phyloP scores from a whole-genome alignment of 805 yeast species.

The Spathaspora passalidarum region DNA sequence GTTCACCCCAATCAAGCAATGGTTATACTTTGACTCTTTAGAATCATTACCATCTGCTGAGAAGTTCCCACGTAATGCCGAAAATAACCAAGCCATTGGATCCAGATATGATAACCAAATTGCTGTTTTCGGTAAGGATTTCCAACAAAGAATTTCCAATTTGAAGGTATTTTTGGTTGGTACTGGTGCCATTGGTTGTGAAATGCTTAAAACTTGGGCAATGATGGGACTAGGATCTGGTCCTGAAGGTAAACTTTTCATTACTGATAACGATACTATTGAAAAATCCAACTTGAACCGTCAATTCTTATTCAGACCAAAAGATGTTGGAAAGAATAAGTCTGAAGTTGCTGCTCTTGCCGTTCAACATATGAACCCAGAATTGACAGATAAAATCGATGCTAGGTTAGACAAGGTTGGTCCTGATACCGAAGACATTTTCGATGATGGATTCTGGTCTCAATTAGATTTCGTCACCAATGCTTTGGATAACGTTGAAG shows the following conservation, averaged over 20 bases:
- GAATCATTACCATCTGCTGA: conserved; percentile 77
- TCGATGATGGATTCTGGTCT: conserved; percentile 83
- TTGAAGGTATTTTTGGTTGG: conserved; percentile 89
- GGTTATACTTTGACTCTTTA: conserved; percentile 88
- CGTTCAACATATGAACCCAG: conserved; percentile 82
- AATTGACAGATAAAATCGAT: conserved; percentile 70
- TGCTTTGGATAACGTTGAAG: conserved; percentile 96
- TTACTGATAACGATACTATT: conserved; percentile 93
- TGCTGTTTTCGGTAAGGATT: conserved; percentile 85
- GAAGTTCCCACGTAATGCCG: conserved; percentile 60
- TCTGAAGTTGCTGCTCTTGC: conserved; percentile 89
- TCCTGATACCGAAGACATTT: conserved; percentile 83
- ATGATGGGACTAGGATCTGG: conserved; percentile 94
- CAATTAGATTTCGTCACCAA: conserved; percentile 86
- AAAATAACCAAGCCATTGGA: conserved; percentile 69
- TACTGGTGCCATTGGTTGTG: conserved; percentile 98
- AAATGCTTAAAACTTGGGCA: conserved; percentile 98
- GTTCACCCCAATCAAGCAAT: conserved; percentile 90
- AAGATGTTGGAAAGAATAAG: conserved; percentile 89
- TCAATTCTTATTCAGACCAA: conserved; percentile 92
- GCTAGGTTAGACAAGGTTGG: conserved; percentile 87
- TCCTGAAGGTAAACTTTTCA: conserved; percentile 74
- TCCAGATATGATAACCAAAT: conserved; percentile 93
- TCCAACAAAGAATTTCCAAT: conserved; percentile 71
- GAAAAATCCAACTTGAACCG: conserved; percentile 95